phyloP scores from a whole-genome alignment of 176 grass and related monocot genomes.

The Olyra latifolia region DNA sequence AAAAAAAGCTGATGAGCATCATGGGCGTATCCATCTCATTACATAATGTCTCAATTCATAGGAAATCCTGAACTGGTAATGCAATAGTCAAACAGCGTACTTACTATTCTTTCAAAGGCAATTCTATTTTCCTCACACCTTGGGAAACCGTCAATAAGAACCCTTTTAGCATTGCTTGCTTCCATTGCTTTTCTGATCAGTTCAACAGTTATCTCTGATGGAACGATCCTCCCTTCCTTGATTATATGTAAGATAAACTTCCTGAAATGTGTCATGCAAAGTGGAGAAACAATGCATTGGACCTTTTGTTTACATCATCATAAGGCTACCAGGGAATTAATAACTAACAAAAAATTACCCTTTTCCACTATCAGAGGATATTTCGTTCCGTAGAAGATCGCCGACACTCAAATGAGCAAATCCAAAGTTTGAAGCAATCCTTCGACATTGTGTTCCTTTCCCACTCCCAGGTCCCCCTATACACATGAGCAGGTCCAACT shows the following conservation, averaged over 20 bases:
- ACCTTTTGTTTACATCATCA: too few relatives aligned
- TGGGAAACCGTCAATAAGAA: constrained; percentile 97
- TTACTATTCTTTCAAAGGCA: constrained; percentile 85
- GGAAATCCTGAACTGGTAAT: background rate
- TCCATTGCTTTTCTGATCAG: constrained; percentile 76
- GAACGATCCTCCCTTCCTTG: constrained; percentile 92
- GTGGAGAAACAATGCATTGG: background rate
- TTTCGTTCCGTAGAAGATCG: constrained; percentile 80
- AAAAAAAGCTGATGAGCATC: background rate
- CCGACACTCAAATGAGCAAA: constrained; percentile 90
- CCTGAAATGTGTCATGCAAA: constrained; percentile 40
- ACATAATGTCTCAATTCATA: background rate
- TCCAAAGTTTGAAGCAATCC: constrained; percentile 78
- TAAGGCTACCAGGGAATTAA: background rate
- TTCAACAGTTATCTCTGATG: constrained; percentile 85
- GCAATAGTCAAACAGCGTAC: constrained; percentile 43
- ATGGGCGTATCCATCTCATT: background rate
- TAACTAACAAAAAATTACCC: constrained; percentile 47
- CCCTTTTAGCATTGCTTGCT: constrained; percentile 45
- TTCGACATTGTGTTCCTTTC: constrained; percentile 90
- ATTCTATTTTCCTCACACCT: constrained; percentile 92
- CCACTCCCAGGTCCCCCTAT: constrained; percentile 90
- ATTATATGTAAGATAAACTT: constrained; percentile 67
- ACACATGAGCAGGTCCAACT: background rate
- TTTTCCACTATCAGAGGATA: constrained; percentile 61